Base-by-base conservation (phyloP, 305 asterid genomes). In the Salvia sclarea region DNA sequence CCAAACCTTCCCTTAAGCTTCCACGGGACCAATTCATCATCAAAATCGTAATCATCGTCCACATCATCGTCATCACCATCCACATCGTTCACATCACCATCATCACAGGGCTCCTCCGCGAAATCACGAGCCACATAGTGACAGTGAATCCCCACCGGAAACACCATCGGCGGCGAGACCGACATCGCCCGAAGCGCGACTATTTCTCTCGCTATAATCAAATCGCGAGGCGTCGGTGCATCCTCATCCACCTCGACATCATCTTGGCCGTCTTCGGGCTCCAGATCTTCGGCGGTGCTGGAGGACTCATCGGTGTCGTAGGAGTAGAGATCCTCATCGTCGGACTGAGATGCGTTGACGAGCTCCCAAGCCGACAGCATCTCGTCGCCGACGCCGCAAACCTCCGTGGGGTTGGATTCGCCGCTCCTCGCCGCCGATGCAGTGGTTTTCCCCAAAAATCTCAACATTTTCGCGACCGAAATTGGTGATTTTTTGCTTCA, bases 1-100 rank as follows among this genome's bases (percentile, higher is more conserved):
- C 81, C 96, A 17, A 84, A 76, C 76, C 76, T 89, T 54, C 70
- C 80, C 78, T 79, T 81, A 76, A 81, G 55, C 52, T 76, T 74
- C 83, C 85, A 75, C 0, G 95, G 96, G 73, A 89, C 81, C 88
- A 89, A 69, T 49, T 84, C 90, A 55, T 91, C 97, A 37, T 89
- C 96, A 68, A 82, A 79, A 33, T 86, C 92, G 4, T 74, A 73
- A 35, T 70, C 80, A 37, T 62, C 49, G 2, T 8, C 49, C 16
- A 40, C 67, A 7, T 73, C 72, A 0, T 59, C 84, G 0, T 67
- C 77, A 0, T 12, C 71, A 0, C 21, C 80, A 2, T 61, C 70
- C 6, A 30, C 72, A 2, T 30, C 75, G 0, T 56, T 67, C 6
- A 47, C 73, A 2, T 13, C 79, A 0, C 64, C 63, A 0, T 58